phyloP scores from a whole-genome alignment of 805 yeast genomes.

The Blastobotrys chiropterorum region DNA sequence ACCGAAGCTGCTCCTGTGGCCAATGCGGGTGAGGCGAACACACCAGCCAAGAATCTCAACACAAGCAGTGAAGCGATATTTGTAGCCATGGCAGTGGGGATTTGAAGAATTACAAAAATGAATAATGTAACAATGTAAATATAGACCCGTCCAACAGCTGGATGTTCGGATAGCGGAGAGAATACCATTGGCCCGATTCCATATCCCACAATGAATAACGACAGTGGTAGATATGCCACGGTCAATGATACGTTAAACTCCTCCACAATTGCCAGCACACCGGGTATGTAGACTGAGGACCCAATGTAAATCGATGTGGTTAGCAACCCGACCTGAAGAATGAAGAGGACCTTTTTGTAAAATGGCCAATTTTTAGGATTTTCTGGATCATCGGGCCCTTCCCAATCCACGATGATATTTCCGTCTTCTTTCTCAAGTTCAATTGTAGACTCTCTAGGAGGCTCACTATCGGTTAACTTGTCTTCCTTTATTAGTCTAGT shows the following conservation, averaged over 20 bases:
- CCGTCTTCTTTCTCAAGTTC: neutral
- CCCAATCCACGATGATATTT: conserved; percentile 14
- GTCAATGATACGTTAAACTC: conserved; percentile 38
- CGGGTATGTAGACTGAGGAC: conserved; percentile 48
- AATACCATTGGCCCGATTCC: conserved; percentile 50
- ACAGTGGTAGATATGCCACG: conserved; percentile 43
- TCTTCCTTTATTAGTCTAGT: neutral
- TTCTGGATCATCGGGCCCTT: conserved; percentile 41
- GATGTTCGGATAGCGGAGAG: conserved; percentile 49
- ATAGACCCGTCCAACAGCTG: conserved; percentile 45
- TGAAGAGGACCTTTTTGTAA: conserved; percentile 34
- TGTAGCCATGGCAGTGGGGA: conserved; percentile 45
- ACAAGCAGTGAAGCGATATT: conserved; percentile 46
- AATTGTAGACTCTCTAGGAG: neutral
- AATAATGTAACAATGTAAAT: conserved; percentile 43
- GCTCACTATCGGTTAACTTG: too few relatives aligned
- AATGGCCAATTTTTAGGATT: conserved; percentile 51
- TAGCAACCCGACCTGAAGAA: conserved; percentile 35
- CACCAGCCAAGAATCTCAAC: conserved; percentile 64
- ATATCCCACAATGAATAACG: conserved; percentile 49
- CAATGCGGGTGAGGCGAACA: conserved; percentile 74
- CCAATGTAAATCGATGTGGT: conserved; percentile 47
- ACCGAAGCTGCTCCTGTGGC: conserved; percentile 70
- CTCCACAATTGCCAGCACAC: conserved; percentile 38
- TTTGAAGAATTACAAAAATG: conserved; percentile 44